Base-by-base conservation (phyloP, 2,329 filamentous ascomycete genomes). In the Fusarium agapanthi region DNA sequence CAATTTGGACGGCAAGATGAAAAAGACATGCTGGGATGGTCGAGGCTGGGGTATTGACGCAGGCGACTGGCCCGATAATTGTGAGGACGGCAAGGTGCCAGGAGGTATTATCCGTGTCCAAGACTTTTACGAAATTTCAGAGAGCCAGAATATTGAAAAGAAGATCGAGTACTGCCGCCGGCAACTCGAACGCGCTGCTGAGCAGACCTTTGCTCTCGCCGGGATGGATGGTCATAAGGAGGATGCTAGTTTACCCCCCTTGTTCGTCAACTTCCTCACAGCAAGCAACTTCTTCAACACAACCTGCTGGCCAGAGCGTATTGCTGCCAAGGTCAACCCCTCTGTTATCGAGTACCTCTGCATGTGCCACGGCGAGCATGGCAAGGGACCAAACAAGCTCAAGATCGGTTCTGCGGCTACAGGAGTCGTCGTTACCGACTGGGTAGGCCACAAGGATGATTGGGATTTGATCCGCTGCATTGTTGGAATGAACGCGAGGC, bases 271-370 rank as follows among this genome's bases (percentile, higher is more conserved):
- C 82, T 98, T 98, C 80, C 82, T 98, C 70, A 94, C 88, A 75
- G 96, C 92, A 2, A 95, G 92, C 81, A 98, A 98, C 84, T 98
- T 98, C 85, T 98, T 95, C 91, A 95, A 94, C 73, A 86, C 92
- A 3, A 90, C 89, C 61, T 97, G 95, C 82, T 99, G 96, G 96
- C 96, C 96, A 1, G 95, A 97, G 81, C 92, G 89, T 78, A 94
- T 99, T 80, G 95, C 96, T 3, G 91, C 90, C 26, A 94, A 93
- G 83, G 87, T 97, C 54, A 98, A 98, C 84, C 93, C 95, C 24
- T 90, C 91, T 5, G 88, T 91, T 60, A 80, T 91, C 64, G 88
- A 91, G 76, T 89, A 91, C 78, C 81, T 92, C 34, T 91, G 89
- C 79, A 82, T 85, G 72, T 82, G 82, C 18, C 90, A 92, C 78